These are phyloP conservation scores for Phaeotremella skinneri DNA, from an alignment of 768 basidiomycete species.

Conservation along the genomic window DNA sequence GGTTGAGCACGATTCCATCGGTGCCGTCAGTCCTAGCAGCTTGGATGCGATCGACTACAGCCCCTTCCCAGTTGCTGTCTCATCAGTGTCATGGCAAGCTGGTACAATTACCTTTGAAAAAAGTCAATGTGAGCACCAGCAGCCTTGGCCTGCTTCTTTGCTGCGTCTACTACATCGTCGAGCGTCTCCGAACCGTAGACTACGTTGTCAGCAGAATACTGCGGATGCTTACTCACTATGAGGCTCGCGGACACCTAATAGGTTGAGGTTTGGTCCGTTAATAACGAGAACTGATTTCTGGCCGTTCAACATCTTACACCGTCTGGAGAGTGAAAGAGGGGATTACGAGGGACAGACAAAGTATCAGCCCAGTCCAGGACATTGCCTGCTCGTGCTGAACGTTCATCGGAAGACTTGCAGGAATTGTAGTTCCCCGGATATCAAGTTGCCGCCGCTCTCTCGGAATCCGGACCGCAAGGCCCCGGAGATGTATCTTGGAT, in stretches of 20 bases:
- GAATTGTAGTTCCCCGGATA: no score
- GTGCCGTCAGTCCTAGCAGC: constrained; percentile 33
- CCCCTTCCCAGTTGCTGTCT: constrained; percentile 36
- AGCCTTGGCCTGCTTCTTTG: constrained; percentile 18
- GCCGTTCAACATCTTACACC: constrained; percentile 27
- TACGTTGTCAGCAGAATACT: neutral
- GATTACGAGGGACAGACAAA: neutral
- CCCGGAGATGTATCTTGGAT: no score
- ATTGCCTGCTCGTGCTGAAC: neutral
- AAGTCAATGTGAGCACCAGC: constrained; percentile 20
- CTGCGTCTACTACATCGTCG: constrained; percentile 23
- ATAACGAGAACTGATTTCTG: constrained; percentile 31
- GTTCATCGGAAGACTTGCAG: neutral
- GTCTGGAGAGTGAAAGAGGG: neutral
- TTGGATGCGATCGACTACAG: constrained; percentile 40
- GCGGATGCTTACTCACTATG: constrained; percentile 15
- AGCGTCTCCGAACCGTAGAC: constrained; percentile 38
- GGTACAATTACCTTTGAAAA: constrained; percentile 22
- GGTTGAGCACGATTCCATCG: constrained; percentile 40
- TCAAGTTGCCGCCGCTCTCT: no score
- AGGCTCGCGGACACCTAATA: constrained; percentile 36
- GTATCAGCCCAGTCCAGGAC: neutral
- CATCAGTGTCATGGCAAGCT: neutral
- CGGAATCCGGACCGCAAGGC: no score
- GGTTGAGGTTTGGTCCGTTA: constrained; percentile 42